A percentile compares a stretch with the other conserved stretches of the same genome.
These are phyloP conservation scores for Uncinocarpus reesii DNA, from an alignment of 2,329 filamentous ascomycete species.

Conservation along the genomic window DNA sequence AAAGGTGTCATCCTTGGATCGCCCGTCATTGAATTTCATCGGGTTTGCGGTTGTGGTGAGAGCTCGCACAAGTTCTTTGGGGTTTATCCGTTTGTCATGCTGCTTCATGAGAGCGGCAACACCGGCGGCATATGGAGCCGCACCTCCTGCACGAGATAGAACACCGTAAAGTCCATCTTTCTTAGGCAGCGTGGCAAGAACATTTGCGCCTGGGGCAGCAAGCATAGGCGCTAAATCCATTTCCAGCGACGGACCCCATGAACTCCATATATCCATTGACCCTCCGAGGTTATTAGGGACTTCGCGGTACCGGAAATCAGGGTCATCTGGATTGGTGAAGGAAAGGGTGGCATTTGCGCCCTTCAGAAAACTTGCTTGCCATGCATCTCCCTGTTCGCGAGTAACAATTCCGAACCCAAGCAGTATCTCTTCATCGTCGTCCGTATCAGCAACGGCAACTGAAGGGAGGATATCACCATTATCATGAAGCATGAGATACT, in stretches of 20 bases:
- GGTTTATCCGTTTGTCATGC: neutral
- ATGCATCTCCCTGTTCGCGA: conserved; percentile 7
- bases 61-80: neutral
- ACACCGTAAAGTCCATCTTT: conserved; percentile 9
- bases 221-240: conserved; percentile 8
- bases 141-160: conserved; percentile 6
- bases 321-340: conserved; percentile 1
- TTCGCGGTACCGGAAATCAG: conserved; percentile 3
- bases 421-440: neutral
- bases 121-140: conserved; percentile 10
- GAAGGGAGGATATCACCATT: conserved; percentile 5
- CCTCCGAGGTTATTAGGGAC: conserved; percentile 36
- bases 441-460: neutral
- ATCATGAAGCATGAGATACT: conserved; percentile 12
- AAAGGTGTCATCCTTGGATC: neutral
- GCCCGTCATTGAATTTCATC: conserved; percentile 6
- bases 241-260: conserved; percentile 45
- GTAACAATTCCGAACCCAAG: conserved; percentile 5
- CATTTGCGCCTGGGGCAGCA: conserved; percentile 5
- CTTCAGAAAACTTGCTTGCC: neutral
- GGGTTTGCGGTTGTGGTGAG: conserved; percentile 3
- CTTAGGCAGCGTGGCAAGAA: conserved; percentile 9
- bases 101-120: conserved; percentile 11
- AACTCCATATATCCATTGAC: conserved; percentile 44
- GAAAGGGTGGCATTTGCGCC: conserved; percentile 3